Evolutionary conservation across 2,329 filamentous ascomycete genomes (phyloP).

Genomic region (Microcera coccophila): DNA sequence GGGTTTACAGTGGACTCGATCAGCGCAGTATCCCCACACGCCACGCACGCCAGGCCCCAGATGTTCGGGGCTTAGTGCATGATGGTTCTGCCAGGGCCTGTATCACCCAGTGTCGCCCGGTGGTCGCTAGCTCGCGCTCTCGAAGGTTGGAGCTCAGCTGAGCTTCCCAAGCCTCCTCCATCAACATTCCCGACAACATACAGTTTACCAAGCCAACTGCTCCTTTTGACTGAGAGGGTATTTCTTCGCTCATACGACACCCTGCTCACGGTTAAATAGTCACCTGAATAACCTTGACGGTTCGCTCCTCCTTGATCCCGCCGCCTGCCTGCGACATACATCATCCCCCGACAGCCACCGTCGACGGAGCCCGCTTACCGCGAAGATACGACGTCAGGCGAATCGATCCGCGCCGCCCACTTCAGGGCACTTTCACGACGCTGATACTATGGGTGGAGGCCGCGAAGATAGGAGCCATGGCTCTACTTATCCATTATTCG

Average conservation of each 20-base stretch:
- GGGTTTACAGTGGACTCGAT: background rate
- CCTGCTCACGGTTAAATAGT: constrained; percentile 24
- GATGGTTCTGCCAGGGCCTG: background rate
- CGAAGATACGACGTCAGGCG: constrained; percentile 30
- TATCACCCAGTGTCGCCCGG: background rate
- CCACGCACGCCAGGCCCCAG: background rate
- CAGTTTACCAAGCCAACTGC: background rate
- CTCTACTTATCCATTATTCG: constrained; percentile 50
- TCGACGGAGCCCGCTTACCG: constrained; percentile 14
- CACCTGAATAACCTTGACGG: constrained; percentile 20
- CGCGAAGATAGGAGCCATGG: constrained; percentile 40
- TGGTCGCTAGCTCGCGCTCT: background rate
- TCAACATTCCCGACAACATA: background rate
- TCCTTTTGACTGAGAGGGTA: background rate
- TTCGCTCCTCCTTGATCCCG: constrained; percentile 20
- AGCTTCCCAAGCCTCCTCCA: background rate
- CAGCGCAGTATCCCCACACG: background rate
- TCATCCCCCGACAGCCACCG: constrained; percentile 18
- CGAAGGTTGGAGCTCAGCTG: background rate
- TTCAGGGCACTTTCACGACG: constrained; percentile 27
- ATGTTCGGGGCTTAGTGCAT: background rate
- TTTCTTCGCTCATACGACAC: constrained; percentile 3
- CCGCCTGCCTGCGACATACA: constrained; percentile 24
- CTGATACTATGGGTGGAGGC: constrained; percentile 50
- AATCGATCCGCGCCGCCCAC: constrained; percentile 38